Base-by-base conservation (phyloP, 2,329 filamentous ascomycete genomes). In the Balansia obtecta region DNA sequence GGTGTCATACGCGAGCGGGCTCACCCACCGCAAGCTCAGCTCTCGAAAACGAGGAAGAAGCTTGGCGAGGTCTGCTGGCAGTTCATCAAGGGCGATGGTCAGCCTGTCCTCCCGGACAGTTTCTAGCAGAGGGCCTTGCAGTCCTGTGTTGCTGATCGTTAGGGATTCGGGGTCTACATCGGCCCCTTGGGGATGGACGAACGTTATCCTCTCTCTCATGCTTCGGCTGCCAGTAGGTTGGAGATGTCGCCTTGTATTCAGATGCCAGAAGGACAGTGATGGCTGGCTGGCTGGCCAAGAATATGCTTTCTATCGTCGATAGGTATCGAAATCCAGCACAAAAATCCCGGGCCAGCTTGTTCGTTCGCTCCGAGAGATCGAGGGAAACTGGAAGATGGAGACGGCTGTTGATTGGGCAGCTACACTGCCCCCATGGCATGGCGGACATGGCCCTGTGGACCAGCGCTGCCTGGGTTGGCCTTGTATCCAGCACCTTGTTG, bases 131-230 rank as follows among this genome's bases (percentile, higher is more conserved):
- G 77, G 73, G 2, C 74, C 76, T 1, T 71, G 71, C 49, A 94
- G 68, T 3, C 73, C 72, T 45, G 72, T 68, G 42, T 72, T 68
- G 43, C 71, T 70, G 42, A 94, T 67, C 12, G 74, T 66, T 48
- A 95, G 68, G 44, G 78, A 71, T 2, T 77, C 68, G 0, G 85
- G 83, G 48, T 86, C 79, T 54, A 90, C 74, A 2, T 74, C 74
- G 50, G 77, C 71, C 42, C 82, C 78, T n/a, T 76, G 71, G 20
- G 77, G 74, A 56, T 85, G 82, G 49, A 94, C 71, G 56, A 88
- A 93, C 1, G 90, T 95, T 58, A 88, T 81, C 67, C 87, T 75
- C 67, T 88, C 80, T 58, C 84, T 82, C 86, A 91, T 89, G 39
- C 49, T 69, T 13, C 2, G 20, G 20, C 20, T 22, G 20, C 2